Evolutionary conservation across 352 stramenopile genomes (phyloP).

Genomic region (Halophytophthora polymorphica): DNA sequence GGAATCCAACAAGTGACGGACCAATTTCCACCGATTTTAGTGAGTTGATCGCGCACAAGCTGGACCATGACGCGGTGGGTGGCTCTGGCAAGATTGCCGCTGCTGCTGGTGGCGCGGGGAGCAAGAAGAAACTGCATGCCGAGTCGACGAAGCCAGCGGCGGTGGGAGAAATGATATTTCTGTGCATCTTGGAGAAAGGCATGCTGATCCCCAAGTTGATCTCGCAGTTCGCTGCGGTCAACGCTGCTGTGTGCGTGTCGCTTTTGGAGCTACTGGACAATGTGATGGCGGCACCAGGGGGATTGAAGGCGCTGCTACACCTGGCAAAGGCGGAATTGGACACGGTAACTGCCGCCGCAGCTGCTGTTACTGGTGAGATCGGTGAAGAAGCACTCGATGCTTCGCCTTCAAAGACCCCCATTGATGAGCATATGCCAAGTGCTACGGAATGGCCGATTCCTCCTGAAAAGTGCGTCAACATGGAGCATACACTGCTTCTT

Average conservation of each 20-base stretch:
- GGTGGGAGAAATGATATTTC: conserved; percentile 29
- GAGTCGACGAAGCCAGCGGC: conserved; percentile 17
- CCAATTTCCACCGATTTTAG: conserved; percentile 18
- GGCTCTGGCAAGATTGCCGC: conserved; percentile 11
- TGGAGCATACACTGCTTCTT: conserved; percentile 27
- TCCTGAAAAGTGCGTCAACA: conserved; percentile 15
- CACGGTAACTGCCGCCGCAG: background rate
- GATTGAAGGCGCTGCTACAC: conserved; percentile 30
- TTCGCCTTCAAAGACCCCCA: conserved; percentile 1
- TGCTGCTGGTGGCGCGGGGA: conserved; percentile 10
- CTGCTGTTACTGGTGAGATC: background rate
- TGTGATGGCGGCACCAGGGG: conserved; percentile 29
- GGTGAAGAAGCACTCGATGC: background rate
- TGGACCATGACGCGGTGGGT: background rate
- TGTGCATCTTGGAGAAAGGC: conserved; percentile 28
- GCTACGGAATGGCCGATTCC: conserved; percentile 22
- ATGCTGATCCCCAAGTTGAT: conserved; percentile 22
- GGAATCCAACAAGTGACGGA: conserved; percentile 19
- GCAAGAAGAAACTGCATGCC: conserved; percentile 36
- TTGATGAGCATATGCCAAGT: background rate
- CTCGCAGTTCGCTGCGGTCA: conserved; percentile 17
- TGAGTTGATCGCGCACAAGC: conserved; percentile 18
- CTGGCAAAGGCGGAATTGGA: conserved; percentile 19
- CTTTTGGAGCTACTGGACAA: conserved; percentile 27
- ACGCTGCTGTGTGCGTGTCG: conserved; percentile 29